Conservation (phyloP, 2,329 filamentous ascomycete genomes). For the Cordyceps militaris region DNA sequence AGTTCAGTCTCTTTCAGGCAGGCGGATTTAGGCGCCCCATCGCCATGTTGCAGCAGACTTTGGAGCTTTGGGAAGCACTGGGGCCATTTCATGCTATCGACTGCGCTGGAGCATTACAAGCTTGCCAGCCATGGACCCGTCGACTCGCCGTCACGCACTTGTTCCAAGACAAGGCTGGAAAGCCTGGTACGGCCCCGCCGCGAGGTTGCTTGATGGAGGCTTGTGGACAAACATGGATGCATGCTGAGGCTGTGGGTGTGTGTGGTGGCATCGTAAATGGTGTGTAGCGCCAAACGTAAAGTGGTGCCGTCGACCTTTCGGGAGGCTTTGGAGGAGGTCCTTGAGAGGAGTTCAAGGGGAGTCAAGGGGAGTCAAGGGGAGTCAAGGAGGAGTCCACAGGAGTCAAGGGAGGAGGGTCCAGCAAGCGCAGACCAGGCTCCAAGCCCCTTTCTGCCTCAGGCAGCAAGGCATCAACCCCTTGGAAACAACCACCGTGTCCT, state of each 20-base stretch:
- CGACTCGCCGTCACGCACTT: background rate
- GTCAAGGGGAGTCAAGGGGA: background rate
- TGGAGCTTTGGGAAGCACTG: background rate
- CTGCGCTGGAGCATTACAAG: background rate
- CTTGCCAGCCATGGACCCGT: background rate
- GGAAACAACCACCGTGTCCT: conserved; percentile 22
- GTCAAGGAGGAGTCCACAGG: background rate
- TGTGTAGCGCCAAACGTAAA: conserved; percentile 1
- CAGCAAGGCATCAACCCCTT: conserved; percentile 12
- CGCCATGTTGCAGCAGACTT: background rate
- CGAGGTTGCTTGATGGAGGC: conserved; percentile 2
- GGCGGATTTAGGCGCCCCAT: background rate
- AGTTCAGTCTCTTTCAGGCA: conserved; percentile 1
- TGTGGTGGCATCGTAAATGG: background rate
- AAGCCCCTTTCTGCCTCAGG: conserved; percentile 24
- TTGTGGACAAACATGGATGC: background rate
- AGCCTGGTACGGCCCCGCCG: background rate
- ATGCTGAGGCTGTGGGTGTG: background rate
- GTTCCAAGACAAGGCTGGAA: background rate
- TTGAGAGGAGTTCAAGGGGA: background rate
- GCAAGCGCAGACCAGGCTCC: background rate
- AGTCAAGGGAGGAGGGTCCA: background rate
- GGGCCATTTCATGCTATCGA: background rate
- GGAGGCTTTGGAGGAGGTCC: background rate
- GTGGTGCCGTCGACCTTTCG: conserved; percentile 2